Base-by-base conservation (phyloP, 768 basidiomycete species). In the Suillus lakei region DNA sequence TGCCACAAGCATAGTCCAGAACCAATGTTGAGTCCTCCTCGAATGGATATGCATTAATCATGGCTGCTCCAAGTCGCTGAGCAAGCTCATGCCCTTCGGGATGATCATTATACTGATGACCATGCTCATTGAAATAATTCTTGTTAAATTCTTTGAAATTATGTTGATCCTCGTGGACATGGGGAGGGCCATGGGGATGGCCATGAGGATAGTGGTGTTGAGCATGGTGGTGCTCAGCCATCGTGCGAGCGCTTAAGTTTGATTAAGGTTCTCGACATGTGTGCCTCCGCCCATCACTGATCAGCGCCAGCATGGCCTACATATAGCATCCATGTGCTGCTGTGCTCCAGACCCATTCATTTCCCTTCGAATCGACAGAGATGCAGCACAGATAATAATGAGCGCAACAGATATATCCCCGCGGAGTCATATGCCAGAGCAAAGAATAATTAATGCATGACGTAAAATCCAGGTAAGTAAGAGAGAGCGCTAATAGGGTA, bases 1-100 rank as follows among this genome's bases (percentile, higher is more conserved):
- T 85, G 15, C 91, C 91, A 72, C 91, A 93, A 5, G 91, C 91
- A 70, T 85, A 93, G 69, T 93, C 92, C 83, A 93, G 80, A 21
- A 89, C 80, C 7, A 75, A 79, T 6, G 91, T 92, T 7, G 69
- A 70, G 34, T 86, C 81, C 51, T 85, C 84, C 61, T 87, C 79
- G 69, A 93, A 88, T 0, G 78, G 67, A 66, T 84, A 85, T 3
- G 68, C 69, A 43, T 72, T 58, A n/a, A 67, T 51, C 64, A 84
- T 79, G 2, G 72, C 75, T 18, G 58, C 61, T 0, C 72, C 74
- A 21, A 76, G 63, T 21, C 66, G 65, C 41, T 69, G 66, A 0
- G 79, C 73, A 13, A 69, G 60, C 63, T 70, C 60, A 5, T 68
- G 60, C 12, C 65, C 71, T 15, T 68, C 62, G 7, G 67, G 75